Conservation (phyloP, 2,329 filamentous ascomycete species). For the Hirsutella thompsonii region DNA sequence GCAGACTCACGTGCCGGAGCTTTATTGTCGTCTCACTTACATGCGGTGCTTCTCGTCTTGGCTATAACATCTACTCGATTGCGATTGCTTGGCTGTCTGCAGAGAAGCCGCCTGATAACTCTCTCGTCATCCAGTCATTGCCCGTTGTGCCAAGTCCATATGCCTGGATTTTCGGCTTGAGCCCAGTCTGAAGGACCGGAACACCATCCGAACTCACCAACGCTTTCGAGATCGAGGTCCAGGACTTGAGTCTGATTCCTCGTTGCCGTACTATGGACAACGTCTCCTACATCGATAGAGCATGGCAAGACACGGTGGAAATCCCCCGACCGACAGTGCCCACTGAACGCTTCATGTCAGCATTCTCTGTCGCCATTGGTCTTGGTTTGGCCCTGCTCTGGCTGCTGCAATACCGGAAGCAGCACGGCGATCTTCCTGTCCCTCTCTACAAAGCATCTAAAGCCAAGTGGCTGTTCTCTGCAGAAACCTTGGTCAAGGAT, state of each 20-base stretch:
- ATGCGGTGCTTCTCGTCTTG: background rate
- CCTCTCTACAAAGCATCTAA: slow-evolving; percentile 36
- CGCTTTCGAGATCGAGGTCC: slow-evolving; percentile 3
- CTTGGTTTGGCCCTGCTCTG: slow-evolving; percentile 23
- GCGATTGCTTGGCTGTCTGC: background rate
- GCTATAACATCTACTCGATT: too few relatives aligned
- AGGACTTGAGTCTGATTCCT: background rate
- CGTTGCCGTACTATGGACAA: slow-evolving; percentile 1
- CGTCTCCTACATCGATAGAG: background rate
- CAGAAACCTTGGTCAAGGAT: slow-evolving; percentile 31
- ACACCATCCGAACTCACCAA: background rate
- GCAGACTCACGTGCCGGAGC: background rate
- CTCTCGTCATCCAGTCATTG: background rate
- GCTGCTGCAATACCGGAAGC: slow-evolving; percentile 22
- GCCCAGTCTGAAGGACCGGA: background rate
- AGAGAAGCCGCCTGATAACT: background rate
- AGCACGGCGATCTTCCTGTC: slow-evolving; percentile 15
- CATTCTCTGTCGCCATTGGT: slow-evolving; percentile 27
- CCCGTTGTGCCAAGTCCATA: slow-evolving; percentile 8
- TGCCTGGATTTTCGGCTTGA: background rate
- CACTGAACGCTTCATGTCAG: slow-evolving; percentile 10
- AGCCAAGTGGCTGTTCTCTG: slow-evolving; percentile 37
- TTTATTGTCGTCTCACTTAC: background rate
- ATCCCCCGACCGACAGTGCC: background rate
- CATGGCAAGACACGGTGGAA: background rate